Evolutionary conservation across 2,329 filamentous ascomycete genomes (phyloP), one percentile per base, ranked within the genome.

Genomic region (Aspergillus spinulosporus): DNA sequence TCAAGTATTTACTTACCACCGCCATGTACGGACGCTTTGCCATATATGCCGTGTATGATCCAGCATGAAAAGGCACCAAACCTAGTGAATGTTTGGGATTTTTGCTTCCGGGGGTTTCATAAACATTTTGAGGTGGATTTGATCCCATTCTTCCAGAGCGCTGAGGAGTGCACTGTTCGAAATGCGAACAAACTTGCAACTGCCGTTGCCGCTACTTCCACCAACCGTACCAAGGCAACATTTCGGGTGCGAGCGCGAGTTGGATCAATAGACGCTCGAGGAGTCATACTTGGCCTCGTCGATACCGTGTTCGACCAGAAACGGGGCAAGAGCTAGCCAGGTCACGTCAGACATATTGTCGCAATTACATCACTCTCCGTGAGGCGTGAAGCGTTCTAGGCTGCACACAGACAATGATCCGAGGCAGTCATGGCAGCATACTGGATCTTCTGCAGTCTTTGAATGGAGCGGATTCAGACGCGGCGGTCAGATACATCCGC

Each of bases 221-320:
- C 5, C 64, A 63, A 6, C 68, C 70, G n/a, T 72, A 73, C 58
- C 59, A 66, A 26, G 71, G 69, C 54, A 67, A 64, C 47, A 68
- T 72, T 72, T 36, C 70, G 70, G 3, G 64, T 68, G 61, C 50
- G 70, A 63, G 54, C 62, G 60, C 65, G 70, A 26, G 63, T 73
- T 26, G 71, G 71, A 50, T 65, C 70, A 3, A 59, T 62, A 29
- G 71, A 73, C 54, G 48, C 68, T 21, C 66, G 71, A 14, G 70
- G 71, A 1, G 69, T 70, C 49, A 61, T 66, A 14, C 64, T 68
- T 60, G 71, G 71, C 2, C 73, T 73, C 61, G 67, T 68, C 5
- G 71, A 73, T 52, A 73, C 73, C 58, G 70, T 73, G 3, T 73
- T 73, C 58, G 69, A 73, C 55, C 69, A 72, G 51, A 72, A 68